Evolutionary conservation across 768 basidiomycete species (phyloP).

Genomic region (Tricholoma sp.): DNA sequence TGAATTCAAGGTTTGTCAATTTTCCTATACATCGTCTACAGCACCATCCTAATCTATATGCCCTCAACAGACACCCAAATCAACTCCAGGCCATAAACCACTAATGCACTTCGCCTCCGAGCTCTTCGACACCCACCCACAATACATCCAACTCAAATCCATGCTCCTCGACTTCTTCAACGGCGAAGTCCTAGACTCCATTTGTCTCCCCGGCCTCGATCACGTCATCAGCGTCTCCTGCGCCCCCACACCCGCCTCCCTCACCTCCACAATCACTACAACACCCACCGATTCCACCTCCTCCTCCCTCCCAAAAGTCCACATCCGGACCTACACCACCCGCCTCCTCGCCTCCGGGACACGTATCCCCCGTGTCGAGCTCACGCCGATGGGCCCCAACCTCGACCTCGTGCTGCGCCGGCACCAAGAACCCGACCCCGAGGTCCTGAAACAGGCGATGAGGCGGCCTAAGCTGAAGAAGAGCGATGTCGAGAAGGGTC

Average conservation of each 20-base stretch:
- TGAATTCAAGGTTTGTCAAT: slow-evolving; percentile 69
- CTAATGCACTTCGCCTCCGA: slow-evolving; percentile 95
- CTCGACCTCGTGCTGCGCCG: slow-evolving; percentile 81
- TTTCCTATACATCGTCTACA: neutral
- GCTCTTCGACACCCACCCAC: slow-evolving; percentile 91
- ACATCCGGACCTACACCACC: slow-evolving; percentile 83
- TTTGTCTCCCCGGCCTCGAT: slow-evolving; percentile 81
- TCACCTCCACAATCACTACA: slow-evolving; percentile 37
- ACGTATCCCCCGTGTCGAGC: slow-evolving; percentile 74
- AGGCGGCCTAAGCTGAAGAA: slow-evolving; percentile 86
- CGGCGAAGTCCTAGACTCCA: slow-evolving; percentile 76
- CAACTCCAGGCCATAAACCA: slow-evolving; percentile 85
- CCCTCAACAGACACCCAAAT: slow-evolving; percentile 70
- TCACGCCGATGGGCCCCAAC: slow-evolving; percentile 87
- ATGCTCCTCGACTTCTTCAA: slow-evolving; percentile 89
- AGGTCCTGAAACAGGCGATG: slow-evolving; percentile 77
- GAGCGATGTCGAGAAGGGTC: slow-evolving; percentile 76
- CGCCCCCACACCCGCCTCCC: slow-evolving; percentile 54
- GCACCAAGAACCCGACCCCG: slow-evolving; percentile 68
- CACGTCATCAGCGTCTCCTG: slow-evolving; percentile 83
- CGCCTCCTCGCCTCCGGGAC: slow-evolving; percentile 72
- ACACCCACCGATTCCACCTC: slow-evolving; percentile 29
- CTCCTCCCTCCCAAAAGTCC: slow-evolving; percentile 67
- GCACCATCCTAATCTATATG: neutral
- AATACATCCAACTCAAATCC: slow-evolving; percentile 88